Evolutionary conservation across 1,139 yeast species (phyloP).

Genomic region (Pichia terricola): DNA sequence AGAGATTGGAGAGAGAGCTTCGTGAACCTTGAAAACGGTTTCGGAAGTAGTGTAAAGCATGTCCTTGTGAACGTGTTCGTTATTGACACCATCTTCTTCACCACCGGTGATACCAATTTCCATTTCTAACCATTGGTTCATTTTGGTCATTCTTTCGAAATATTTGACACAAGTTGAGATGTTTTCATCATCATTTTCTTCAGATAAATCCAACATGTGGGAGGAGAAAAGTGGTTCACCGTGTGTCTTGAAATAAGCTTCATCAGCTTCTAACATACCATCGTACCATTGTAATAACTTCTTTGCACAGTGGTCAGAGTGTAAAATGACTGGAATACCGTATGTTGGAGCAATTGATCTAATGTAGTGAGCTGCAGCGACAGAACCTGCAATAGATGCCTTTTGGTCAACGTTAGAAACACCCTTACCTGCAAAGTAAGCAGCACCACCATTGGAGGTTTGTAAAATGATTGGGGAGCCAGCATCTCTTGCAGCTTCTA

Average conservation of each 20-base stretch:
- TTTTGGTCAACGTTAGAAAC: slow-evolving; percentile 85
- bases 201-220: slow-evolving; percentile 97
- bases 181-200: slow-evolving; percentile 94
- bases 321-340: slow-evolving; percentile 94
- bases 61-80: slow-evolving; percentile 83
- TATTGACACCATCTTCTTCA: slow-evolving; percentile 99
- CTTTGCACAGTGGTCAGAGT: slow-evolving; percentile 99
- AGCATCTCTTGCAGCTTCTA: slow-evolving; percentile 97
- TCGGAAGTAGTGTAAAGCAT: slow-evolving; percentile 91
- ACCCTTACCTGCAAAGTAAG: slow-evolving; percentile 99
- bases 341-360: slow-evolving; percentile 94
- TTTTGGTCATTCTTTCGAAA: slow-evolving; percentile 88
- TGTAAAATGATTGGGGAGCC: slow-evolving; percentile 95
- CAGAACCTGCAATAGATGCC: slow-evolving; percentile 90
- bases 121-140: slow-evolving; percentile 98
- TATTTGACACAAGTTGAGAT: slow-evolving; percentile 90
- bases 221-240: slow-evolving; percentile 97
- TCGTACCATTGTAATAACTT: slow-evolving; percentile 97
- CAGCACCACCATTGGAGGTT: slow-evolving; percentile 99
- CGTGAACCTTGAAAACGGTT: slow-evolving; percentile 85
- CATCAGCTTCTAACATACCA: slow-evolving; percentile 96
- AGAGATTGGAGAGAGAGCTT: slow-evolving; percentile 83
- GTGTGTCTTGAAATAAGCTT: slow-evolving; percentile 72
- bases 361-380: slow-evolving; percentile 98
- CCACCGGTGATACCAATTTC: slow-evolving; percentile 99